Evolutionary conservation across 192 early-diverging fungal genomes (phyloP).

Genomic region (Rhizophagus sp.): DNA sequence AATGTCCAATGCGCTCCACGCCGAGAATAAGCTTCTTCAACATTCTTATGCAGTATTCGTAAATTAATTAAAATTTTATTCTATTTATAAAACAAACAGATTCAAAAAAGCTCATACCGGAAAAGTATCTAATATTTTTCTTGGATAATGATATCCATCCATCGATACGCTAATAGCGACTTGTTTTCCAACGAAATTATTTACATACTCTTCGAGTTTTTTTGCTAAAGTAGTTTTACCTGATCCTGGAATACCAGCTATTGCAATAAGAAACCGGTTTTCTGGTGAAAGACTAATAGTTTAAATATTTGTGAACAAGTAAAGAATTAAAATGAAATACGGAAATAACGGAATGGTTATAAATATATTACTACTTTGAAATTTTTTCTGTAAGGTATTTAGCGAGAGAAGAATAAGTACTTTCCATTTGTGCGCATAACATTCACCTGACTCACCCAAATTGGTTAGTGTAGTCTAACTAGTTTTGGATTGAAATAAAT

Average conservation of each 20-base stretch:
- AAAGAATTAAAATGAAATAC: too few relatives aligned
- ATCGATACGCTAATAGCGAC: constrained; percentile 44
- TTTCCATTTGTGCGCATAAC: neutral
- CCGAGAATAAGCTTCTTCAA: constrained; percentile 42
- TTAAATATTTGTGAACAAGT: neutral
- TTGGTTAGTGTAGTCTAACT: too few relatives aligned
- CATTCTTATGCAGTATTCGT: constrained; percentile 32
- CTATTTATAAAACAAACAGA: too few relatives aligned
- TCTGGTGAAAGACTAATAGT: neutral
- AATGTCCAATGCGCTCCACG: constrained; percentile 61
- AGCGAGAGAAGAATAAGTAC: neutral
- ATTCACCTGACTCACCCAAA: too few relatives aligned
- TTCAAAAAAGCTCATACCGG: constrained; percentile 21
- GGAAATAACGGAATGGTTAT: neutral
- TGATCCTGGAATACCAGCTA: constrained; percentile 37
- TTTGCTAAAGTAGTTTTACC: constrained; percentile 42
- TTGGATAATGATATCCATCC: constrained; percentile 60
- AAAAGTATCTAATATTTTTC: constrained; percentile 35
- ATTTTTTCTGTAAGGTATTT: constrained; percentile 17
- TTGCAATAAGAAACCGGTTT: constrained; percentile 12
- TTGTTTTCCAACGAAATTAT: constrained; percentile 15
- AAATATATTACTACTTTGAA: neutral
- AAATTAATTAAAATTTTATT: neutral
- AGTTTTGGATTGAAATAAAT: too few relatives aligned
- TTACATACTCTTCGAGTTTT: constrained; percentile 27